Conservation (phyloP, 2,329 filamentous ascomycete species). For the Cercospora citrullina region DNA sequence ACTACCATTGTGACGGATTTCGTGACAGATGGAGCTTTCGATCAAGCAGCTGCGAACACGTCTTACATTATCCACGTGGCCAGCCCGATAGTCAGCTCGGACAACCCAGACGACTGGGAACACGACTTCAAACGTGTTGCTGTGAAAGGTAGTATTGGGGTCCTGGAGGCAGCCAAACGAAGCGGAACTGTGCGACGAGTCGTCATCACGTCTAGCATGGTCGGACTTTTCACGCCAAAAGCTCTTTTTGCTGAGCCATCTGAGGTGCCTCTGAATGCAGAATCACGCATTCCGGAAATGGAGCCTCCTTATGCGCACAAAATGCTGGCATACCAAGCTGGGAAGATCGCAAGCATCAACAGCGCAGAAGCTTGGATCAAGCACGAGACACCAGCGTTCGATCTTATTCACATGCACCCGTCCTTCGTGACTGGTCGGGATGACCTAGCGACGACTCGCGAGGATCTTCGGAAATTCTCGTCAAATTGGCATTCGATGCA, state of each 20-base stretch:
- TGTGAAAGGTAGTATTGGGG: slow-evolving; percentile 41
- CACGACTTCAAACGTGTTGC: slow-evolving; percentile 26
- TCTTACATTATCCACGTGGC: slow-evolving; percentile 36
- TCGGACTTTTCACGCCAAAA: slow-evolving; percentile 24
- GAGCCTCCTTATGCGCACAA: slow-evolving; percentile 25
- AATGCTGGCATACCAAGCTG: slow-evolving; percentile 32
- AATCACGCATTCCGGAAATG: slow-evolving; percentile 18
- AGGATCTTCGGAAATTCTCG: slow-evolving; percentile 7
- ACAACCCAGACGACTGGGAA: slow-evolving; percentile 11
- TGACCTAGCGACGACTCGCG: slow-evolving; percentile 30
- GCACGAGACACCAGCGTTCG: slow-evolving; percentile 31
- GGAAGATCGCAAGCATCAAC: slow-evolving; percentile 32
- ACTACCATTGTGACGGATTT: slow-evolving; percentile 41
- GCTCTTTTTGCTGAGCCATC: slow-evolving; percentile 12
- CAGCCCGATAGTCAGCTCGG: slow-evolving; percentile 27
- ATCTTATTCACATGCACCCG: slow-evolving; percentile 36
- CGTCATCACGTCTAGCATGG: slow-evolving; percentile 44
- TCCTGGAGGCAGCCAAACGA: slow-evolving; percentile 44
- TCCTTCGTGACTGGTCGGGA: slow-evolving; percentile 37
- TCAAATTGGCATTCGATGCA: slow-evolving; percentile 11
- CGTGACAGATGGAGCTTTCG: slow-evolving; percentile 36
- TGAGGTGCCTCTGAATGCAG: slow-evolving; percentile 15
- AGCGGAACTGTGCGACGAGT: slow-evolving; percentile 42
- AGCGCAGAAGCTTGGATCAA: slow-evolving; percentile 30
- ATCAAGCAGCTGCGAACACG: slow-evolving; percentile 37